Evolutionary conservation across 768 basidiomycete species (phyloP).

Genomic region (Naganishia friedmannii): DNA sequence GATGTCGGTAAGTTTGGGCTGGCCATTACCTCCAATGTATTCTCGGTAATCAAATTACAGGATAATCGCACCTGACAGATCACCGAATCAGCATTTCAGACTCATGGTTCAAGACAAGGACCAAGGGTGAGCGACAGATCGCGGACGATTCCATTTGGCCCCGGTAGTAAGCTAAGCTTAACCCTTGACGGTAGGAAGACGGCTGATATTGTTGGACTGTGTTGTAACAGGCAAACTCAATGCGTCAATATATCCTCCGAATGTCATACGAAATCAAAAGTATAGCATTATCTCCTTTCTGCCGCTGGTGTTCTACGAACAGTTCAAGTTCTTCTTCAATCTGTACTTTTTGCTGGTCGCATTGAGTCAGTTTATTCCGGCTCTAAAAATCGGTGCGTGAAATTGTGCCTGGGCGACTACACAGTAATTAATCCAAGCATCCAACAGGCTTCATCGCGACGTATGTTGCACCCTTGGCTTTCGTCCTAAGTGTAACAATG

Average conservation of each 20-base stretch:
- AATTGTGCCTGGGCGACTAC: not conserved
- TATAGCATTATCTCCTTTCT: conserved; percentile 96
- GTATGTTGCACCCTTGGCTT: conserved; percentile 92
- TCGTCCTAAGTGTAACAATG: conserved; percentile 91
- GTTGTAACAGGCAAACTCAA: not conserved
- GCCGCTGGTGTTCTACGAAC: conserved; percentile 94
- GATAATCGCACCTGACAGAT: not conserved
- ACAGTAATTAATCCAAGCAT: conserved; percentile 1
- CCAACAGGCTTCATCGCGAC: conserved; percentile 82
- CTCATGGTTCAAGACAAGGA: conserved; percentile 4
- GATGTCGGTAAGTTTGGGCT: not conserved
- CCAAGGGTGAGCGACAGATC: conserved; percentile 15
- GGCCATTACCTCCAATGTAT: not conserved
- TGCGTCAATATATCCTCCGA: conserved; percentile 61
- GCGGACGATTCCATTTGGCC: conserved; percentile 23
- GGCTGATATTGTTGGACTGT: not conserved
- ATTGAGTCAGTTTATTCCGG: conserved; percentile 89
- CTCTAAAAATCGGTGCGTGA: conserved; percentile 82
- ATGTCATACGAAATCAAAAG: conserved; percentile 95
- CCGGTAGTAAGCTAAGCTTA: conserved; percentile 11
- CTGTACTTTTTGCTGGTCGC: conserved; percentile 97
- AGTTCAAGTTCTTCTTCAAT: conserved; percentile 99
- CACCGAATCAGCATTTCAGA: conserved; percentile 16
- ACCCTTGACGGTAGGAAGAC: not conserved
- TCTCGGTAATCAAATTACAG: not conserved